Evolutionary conservation across 331 rosid genomes (phyloP).

Genomic region (Prunus yedoensis): DNA sequence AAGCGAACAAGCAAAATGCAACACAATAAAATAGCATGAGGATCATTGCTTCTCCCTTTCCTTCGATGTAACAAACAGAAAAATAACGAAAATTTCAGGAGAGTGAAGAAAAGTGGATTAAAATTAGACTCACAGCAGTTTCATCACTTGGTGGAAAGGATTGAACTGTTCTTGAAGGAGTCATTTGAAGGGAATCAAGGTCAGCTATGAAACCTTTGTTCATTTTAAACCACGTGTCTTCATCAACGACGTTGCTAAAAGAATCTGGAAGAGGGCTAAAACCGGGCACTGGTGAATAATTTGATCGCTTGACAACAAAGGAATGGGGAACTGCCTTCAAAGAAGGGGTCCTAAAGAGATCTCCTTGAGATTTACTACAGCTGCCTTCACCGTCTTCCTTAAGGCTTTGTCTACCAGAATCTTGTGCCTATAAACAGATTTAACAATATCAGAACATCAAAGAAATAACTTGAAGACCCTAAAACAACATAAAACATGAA

Average conservation of each 20-base stretch:
- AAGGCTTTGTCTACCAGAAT: slow-evolving; percentile 42
- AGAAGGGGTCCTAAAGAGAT: slow-evolving; percentile 69
- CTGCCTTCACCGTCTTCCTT: slow-evolving; percentile 46
- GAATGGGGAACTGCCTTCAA: slow-evolving; percentile 59
- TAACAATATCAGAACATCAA: slow-evolving; percentile 16
- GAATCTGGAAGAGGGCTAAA: slow-evolving; percentile 76
- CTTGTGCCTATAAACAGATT: slow-evolving; percentile 39
- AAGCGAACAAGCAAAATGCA: not conserved
- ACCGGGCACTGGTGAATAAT: slow-evolving; percentile 53
- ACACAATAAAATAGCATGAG: not conserved
- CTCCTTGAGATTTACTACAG: slow-evolving; percentile 53
- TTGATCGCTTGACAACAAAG: slow-evolving; percentile 75
- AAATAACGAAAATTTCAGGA: slow-evolving; percentile 1
- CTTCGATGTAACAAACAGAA: slow-evolving; percentile 13
- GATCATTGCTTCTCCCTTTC: not conserved
- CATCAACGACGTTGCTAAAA: slow-evolving; percentile 79
- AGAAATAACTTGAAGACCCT: not conserved
- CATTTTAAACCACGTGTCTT: slow-evolving; percentile 88
- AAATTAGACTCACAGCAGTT: slow-evolving; percentile 57
- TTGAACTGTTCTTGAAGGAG: slow-evolving; percentile 69
- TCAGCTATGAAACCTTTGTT: slow-evolving; percentile 78
- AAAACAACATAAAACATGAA: not conserved
- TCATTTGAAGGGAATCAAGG: slow-evolving; percentile 78
- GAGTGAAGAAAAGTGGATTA: not conserved
- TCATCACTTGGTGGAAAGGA: slow-evolving; percentile 59